Percentiles rank a stretch among this genome's conserved stretches.
phyloP scores from a whole-genome alignment of 2,329 filamentous ascomycete species.

The Fusarium burgessii region DNA sequence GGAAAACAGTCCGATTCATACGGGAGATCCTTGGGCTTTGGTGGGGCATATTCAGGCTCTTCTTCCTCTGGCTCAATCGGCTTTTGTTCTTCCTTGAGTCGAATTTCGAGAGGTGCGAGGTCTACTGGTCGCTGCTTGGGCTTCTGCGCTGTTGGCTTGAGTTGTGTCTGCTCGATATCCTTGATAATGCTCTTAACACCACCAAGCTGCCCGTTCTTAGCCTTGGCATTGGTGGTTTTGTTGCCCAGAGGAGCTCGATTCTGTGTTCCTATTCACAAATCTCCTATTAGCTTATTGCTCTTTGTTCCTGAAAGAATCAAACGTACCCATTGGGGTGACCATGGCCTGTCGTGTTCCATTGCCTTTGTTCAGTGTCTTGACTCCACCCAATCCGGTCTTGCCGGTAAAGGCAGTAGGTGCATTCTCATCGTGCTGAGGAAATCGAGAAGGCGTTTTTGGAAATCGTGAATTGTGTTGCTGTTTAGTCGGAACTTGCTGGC shows the following conservation, averaged over 20 bases:
- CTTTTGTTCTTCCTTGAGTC: conserved; percentile 67
- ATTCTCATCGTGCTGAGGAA: conserved; percentile 88
- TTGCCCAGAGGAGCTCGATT: conserved; percentile 86
- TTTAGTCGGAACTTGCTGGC: conserved; percentile 79
- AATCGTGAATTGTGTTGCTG: conserved; percentile 79
- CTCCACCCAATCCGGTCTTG: conserved; percentile 62
- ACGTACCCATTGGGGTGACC: conserved; percentile 83
- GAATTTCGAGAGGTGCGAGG: conserved; percentile 69
- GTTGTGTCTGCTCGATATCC: conserved; percentile 72
- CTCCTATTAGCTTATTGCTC: conserved; percentile 19
- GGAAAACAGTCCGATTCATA: conserved; percentile 79
- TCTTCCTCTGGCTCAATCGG: conserved; percentile 59
- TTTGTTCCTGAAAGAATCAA: neutral
- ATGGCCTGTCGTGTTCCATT: conserved; percentile 66
- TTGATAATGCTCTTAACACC: conserved; percentile 70
- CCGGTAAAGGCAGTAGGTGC: conserved; percentile 57
- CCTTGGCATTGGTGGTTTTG: conserved; percentile 97
- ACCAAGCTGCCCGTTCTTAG: conserved; percentile 73
- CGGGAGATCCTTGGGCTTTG: conserved; percentile 72
- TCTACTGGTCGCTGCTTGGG: conserved; percentile 68
- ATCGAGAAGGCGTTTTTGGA: conserved; percentile 85
- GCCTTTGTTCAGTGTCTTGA: conserved; percentile 62
- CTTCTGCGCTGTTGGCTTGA: conserved; percentile 70
- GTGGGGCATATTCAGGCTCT: conserved; percentile 92
- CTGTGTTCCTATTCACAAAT: conserved; percentile 53